Evolutionary conservation across 306 rosid species (phyloP), one percentile per base, ranked within the genome.

Genomic region (Quercus engelmannii): DNA sequence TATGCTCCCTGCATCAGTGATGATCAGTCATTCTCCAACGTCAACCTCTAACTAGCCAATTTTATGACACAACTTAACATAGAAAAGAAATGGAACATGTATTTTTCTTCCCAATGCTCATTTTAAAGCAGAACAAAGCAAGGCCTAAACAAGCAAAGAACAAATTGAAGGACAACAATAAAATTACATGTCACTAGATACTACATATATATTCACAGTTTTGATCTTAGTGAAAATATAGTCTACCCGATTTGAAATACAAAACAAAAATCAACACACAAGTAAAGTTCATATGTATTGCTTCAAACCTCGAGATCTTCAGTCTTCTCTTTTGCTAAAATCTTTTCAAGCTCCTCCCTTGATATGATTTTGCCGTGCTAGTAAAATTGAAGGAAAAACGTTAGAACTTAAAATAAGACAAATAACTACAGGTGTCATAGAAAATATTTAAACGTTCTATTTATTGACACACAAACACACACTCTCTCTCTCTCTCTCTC

Each of bases 281-380:
- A 57, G 67, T 38, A 19, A 80, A 75, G 19, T 74, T 62, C 58
- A 76, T 51, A 69, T 26, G 41, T 59, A 69, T 72, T 43, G 76
- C 61, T 74, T 75, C 74, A 77, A 74, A 95, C 99, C 97, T 91
- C 91, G 49, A 89, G 69, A 83, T 90, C 91, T 82, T 93, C 90
- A 6, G 89, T 88, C 86, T 90, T 91, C 75, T 91, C 93, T 73
- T 88, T 88, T 1, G 88, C 91, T 81, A 93, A 85, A 76, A 87
- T 83, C 82, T 83, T 76, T 74, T 95, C 84, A 56, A 95, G 89
- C 83, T 95, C 99, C 78, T 90, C 93, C 87, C 98, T 91, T 74
- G 98, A 84, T 84, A 90, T 91, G 86, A 95, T 76, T 84, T 91
- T 90, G 55, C 96, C 95, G 25, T 91, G 93, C 99, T 95, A 95